Percentiles rank a stretch among this genome's conserved stretches.
These are phyloP conservation scores for Pseudofabraea citricarpa DNA, from an alignment of 2,329 filamentous ascomycete genomes.

Conservation along the genomic window DNA sequence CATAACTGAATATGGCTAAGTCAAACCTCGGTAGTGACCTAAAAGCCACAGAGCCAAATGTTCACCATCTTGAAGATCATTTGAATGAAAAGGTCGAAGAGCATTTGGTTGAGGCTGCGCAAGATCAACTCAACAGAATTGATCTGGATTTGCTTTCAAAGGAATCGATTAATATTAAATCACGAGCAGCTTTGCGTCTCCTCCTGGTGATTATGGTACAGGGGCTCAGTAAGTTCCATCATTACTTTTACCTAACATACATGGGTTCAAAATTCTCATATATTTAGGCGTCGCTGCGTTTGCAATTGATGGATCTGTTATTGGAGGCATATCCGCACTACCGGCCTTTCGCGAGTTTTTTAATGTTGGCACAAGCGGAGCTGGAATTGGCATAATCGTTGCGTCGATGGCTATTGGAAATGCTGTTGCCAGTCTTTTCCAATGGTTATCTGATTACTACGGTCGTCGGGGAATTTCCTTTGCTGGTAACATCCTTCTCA, in stretches of 20 bases:
- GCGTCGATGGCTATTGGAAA: conserved; percentile 1
- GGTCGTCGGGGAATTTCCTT: conserved; percentile 1
- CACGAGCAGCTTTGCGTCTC: background rate
- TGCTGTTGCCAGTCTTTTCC: conserved; percentile 2
- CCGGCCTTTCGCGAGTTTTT: conserved; percentile 1
- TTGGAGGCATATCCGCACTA: background rate
- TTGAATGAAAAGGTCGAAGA: background rate
- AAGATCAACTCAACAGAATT: background rate
- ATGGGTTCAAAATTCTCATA: background rate
- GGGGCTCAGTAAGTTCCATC: background rate
- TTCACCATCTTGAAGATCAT: background rate
- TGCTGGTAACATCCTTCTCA: background rate
- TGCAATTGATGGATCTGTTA: background rate
- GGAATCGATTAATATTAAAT: background rate
- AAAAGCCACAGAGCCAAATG: background rate
- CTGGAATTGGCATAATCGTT: background rate
- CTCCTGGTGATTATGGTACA: background rate
- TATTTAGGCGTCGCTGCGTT: background rate
- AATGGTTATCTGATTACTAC: conserved; percentile 1
- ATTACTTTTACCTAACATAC: background rate
- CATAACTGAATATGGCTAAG: background rate
- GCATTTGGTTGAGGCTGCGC: background rate
- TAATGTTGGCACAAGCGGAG: background rate
- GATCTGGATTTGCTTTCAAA: background rate
- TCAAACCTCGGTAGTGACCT: background rate